phyloP scores from a whole-genome alignment of 1,284 basidiomycete genomes.

The Megacollybia platyphylla region DNA sequence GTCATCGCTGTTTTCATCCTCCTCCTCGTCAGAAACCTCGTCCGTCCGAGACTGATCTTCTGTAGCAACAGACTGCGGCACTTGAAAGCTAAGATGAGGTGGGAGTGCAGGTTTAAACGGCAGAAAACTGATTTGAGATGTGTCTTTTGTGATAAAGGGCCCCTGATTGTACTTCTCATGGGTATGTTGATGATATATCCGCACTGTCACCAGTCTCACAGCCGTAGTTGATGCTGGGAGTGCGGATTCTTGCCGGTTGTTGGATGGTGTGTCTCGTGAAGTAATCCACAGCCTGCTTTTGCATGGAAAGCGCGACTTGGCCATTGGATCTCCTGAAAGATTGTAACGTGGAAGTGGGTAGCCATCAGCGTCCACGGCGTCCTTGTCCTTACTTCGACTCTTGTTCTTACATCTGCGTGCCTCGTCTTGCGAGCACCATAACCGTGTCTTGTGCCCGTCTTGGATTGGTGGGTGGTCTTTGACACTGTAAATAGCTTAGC shows the following conservation, averaged over 20 bases:
- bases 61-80: conserved; percentile 9
- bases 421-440: conserved; percentile 34
- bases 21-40: not conserved
- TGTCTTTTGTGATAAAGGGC: too few relatives aligned
- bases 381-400: conserved; percentile 10
- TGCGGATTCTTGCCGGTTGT: too few relatives aligned
- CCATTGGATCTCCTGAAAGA: conserved; percentile 19
- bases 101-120: too few relatives aligned
- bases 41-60: conserved; percentile 6
- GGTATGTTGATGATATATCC: conserved; percentile 27
- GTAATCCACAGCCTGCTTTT: conserved; percentile 28
- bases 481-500: conserved; percentile 15
- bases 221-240: conserved; percentile 8
- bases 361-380: conserved; percentile 7
- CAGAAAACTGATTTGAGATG: too few relatives aligned
- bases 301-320: conserved; percentile 27
- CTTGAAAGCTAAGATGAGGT: not conserved
- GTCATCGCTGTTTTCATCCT: not conserved
- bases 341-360: conserved; percentile 14
- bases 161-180: conserved; percentile 27
- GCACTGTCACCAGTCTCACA: conserved; percentile 19
- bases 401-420: conserved; percentile 21
- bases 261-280: conserved; percentile 16
- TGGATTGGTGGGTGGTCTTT: conserved; percentile 32
- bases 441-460: conserved; percentile 30